Evolutionary conservation across 1,284 basidiomycete species (phyloP), one percentile per base, ranked within the genome.

Genomic region (Heliocybe sulcata): DNA sequence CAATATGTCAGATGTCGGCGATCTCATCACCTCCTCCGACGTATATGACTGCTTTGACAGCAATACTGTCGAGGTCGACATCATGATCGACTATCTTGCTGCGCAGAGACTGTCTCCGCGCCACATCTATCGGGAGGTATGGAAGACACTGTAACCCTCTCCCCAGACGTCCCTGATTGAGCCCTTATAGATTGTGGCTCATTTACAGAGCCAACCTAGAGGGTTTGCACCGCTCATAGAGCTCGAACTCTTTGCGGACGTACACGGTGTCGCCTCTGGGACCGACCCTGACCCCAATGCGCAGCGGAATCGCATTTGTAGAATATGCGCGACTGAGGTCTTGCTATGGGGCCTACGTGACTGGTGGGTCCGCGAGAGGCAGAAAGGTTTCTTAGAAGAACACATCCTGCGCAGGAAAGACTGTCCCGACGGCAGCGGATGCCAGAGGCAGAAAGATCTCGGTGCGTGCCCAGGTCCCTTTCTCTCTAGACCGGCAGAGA

Each of bases 321-420:
- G 88, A 54, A 68, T 81, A 45, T 91, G 88, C 63, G 83, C 89
- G 1, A 75, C 81, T 0, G 87, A 90, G 64, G 75, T 90, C 1
- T 72, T 91, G 11, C 70, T 90, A 2, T 87, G 80, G 74, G 88
- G 88, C 4, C 62, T 91, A 51, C 80, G 77, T 55, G 85, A 84
- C 35, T 91, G 88, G 88, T 91, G 89, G 87, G 69, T 87, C 22
- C 72, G 84, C 55, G 88, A 90, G 67, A 77, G 89, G 35, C 75
- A 73, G 67, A 85, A 82, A 62, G 86, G 85, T 9, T 76, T 79
- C 58, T 65, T 85, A 48, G 81, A 83, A 51, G 75, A 74, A 45
- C 63, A 64, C 47, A 67, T 87, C 14, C 65, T 75, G 58, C 75
- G 65, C 14, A 75, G 86, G 38, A 80, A 77, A 20, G 84, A 90